Percentiles rank a stretch among this genome's conserved stretches.
Conservation (phyloP, 345 rosid genomes). For the Zanthoxylum bungeanum region DNA sequence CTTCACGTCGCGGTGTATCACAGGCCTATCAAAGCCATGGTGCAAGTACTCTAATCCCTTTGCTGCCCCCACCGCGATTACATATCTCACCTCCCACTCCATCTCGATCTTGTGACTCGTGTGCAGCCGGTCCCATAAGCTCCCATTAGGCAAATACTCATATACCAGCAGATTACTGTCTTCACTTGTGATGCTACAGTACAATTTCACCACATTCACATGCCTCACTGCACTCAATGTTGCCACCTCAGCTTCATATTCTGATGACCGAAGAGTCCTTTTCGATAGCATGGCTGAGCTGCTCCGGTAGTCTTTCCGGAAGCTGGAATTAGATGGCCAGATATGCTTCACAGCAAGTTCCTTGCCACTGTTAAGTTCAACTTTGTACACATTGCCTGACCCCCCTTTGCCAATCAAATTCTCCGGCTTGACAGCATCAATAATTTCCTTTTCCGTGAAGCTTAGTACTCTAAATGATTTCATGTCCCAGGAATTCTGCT, state of each 20-base stretch:
- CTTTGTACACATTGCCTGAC: conserved; percentile 80
- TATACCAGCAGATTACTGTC: conserved; percentile 84
- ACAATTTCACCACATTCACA: conserved; percentile 81
- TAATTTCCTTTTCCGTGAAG: conserved; percentile 62
- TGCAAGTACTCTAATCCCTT: conserved; percentile 84
- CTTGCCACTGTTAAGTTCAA: conserved; percentile 48
- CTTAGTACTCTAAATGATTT: conserved; percentile 51
- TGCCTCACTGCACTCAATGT: conserved; percentile 74
- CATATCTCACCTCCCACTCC: conserved; percentile 66
- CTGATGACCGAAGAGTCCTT: conserved; percentile 32
- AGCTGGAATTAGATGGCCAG: conserved; percentile 32
- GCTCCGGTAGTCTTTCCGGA: conserved; percentile 33
- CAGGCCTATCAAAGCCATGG: conserved; percentile 68
- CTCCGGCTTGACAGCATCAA: conserved; percentile 53
- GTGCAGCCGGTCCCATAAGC: conserved; percentile 86
- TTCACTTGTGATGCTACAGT: conserved; percentile 80
- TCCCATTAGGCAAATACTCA: conserved; percentile 77
- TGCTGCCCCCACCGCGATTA: conserved; percentile 75
- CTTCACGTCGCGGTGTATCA: conserved; percentile 84
- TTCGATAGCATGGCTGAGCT: conserved; percentile 43
- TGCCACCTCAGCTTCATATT: conserved; percentile 69
- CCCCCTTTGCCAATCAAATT: conserved; percentile 86
- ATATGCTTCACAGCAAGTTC: conserved; percentile 84
- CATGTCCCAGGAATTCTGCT: conserved; percentile 57
- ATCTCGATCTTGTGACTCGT: conserved; percentile 45